Percentiles rank a stretch among this genome's conserved stretches.
phyloP scores from a whole-genome alignment of 805 yeast species.

The Saccharomycopsis fodiens region DNA sequence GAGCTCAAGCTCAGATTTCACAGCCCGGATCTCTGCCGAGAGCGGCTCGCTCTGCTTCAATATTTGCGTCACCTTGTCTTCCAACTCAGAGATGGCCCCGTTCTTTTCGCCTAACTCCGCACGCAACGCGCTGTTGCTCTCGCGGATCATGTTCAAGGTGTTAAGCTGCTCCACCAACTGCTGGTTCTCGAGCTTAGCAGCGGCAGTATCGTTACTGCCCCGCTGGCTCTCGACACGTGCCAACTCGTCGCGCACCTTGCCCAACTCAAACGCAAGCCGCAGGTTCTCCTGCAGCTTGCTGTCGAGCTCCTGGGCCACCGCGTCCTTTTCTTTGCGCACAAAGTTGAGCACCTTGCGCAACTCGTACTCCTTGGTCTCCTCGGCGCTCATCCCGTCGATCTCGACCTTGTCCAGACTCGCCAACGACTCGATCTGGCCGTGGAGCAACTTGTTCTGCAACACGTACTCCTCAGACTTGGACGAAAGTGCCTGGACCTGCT shows the following conservation, averaged over 20 bases:
- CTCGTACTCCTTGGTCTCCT: slow-evolving; percentile 25
- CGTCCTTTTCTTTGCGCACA: slow-evolving; percentile 70
- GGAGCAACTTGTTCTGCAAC: slow-evolving; percentile 60
- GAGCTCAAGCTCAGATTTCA: slow-evolving; percentile 37
- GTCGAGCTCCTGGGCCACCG: slow-evolving; percentile 52
- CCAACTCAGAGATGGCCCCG: slow-evolving; percentile 32
- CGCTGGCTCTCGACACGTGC: slow-evolving; percentile 45
- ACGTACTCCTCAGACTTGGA: slow-evolving; percentile 46
- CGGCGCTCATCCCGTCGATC: slow-evolving; percentile 21
- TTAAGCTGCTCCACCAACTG: slow-evolving; percentile 46
- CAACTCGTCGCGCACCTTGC: slow-evolving; percentile 41
- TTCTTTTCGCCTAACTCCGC: slow-evolving; percentile 35
- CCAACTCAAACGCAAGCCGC: slow-evolving; percentile 43
- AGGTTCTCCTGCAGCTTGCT: slow-evolving; percentile 45
- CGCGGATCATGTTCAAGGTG: slow-evolving; percentile 48
- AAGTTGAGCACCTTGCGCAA: slow-evolving; percentile 49
- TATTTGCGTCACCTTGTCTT: slow-evolving; percentile 30
- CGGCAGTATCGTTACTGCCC: slow-evolving; percentile 24
- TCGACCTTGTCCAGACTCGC: slow-evolving; percentile 21
- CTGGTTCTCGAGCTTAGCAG: slow-evolving; percentile 32
- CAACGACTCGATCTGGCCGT: slow-evolving; percentile 54
- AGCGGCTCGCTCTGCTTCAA: slow-evolving; percentile 37
- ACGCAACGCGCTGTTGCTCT: slow-evolving; percentile 59
- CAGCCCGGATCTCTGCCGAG: slow-evolving; percentile 30
- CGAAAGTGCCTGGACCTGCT: slow-evolving; percentile 32